Evolutionary conservation across 164 flowering plant genomes (phyloP).

Genomic region (Taxillus chinensis): DNA sequence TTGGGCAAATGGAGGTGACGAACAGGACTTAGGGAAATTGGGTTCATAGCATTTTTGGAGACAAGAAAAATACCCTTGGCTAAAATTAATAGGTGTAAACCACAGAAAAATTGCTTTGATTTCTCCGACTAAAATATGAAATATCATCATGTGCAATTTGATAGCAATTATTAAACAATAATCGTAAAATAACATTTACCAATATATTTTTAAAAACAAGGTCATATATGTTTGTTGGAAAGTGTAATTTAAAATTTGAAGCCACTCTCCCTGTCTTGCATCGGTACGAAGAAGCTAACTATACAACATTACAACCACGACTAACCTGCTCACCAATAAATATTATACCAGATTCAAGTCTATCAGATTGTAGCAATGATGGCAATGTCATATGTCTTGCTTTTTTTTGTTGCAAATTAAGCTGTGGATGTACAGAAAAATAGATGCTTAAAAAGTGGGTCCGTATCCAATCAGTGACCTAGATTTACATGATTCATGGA

Average conservation of each 20-base stretch:
- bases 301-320: not conserved
- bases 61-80: no score
- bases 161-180: no score
- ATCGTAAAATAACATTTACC: no score
- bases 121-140: conserved; percentile 62
- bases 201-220: no score
- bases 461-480: not conserved
- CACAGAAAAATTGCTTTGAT: conserved; percentile 38
- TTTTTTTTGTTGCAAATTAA: conserved; percentile 35
- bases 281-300: not conserved
- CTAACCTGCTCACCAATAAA: conserved; percentile 85
- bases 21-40: no score
- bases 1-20: no score
- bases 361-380: conserved; percentile 43
- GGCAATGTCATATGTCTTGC: conserved; percentile 40
- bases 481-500: not conserved
- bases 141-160: not conserved
- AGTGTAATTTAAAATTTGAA: not conserved
- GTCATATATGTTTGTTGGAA: no score
- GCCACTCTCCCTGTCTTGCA: not conserved
- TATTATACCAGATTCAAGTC: conserved; percentile 68
- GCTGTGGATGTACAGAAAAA: conserved; percentile 27
- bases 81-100: no score
- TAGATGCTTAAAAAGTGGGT: conserved; percentile 6
- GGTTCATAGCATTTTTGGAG: no score